Percentiles rank a stretch among this genome's conserved stretches.
phyloP scores from a whole-genome alignment of 164 flowering plant genomes.

The Hamamelis virginiana region DNA sequence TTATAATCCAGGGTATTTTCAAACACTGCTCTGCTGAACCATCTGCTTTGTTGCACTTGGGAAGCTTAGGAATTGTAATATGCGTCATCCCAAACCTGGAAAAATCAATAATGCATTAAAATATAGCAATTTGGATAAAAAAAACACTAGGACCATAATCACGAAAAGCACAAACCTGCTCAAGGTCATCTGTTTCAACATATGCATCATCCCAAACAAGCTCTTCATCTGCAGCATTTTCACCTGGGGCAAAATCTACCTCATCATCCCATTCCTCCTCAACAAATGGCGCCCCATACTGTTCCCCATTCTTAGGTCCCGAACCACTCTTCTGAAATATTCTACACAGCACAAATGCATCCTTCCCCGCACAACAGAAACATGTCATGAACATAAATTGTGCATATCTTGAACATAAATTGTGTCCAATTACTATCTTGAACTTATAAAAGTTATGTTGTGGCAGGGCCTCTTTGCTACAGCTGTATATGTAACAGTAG shows the following conservation, averaged over 20 bases:
- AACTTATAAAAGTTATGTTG: no score
- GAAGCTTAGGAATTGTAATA: no score
- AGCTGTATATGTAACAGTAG: no score
- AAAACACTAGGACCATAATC: neutral
- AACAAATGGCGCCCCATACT: constrained; percentile 64
- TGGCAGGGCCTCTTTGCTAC: no score
- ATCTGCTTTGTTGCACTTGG: no score
- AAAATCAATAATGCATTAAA: neutral
- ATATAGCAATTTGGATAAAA: neutral
- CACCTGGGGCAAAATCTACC: constrained; percentile 28
- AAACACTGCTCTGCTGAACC: no score
- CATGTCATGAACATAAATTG: neutral
- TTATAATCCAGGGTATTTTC: no score
- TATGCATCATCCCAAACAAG: constrained; percentile 26
- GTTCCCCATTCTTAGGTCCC: constrained; percentile 71
- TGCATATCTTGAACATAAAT: no score
- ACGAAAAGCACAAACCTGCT: constrained; percentile 43
- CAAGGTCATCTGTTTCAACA: constrained; percentile 33
- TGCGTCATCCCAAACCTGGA: no score
- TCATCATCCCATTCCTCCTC: constrained; percentile 74
- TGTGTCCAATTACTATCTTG: no score
- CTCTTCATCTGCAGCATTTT: constrained; percentile 22
- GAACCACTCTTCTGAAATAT: constrained; percentile 72
- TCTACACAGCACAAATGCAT: constrained; percentile 62
- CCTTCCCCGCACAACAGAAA: constrained; percentile 35